Evolutionary conservation across 345 rosid genomes (phyloP).

Genomic region (Syzygium oleosum): DNA sequence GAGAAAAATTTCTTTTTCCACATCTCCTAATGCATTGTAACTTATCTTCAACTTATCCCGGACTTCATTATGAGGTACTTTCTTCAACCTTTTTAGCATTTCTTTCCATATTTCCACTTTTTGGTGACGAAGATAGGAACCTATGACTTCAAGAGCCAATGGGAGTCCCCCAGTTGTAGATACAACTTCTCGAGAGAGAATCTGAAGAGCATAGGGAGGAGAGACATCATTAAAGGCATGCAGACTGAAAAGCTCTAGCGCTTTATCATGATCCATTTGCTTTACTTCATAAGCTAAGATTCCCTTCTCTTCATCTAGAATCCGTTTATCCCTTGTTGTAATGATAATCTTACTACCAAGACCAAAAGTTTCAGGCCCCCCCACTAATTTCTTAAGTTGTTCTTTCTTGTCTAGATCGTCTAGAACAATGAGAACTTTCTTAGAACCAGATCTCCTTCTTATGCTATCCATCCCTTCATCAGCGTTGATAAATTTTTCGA

Average conservation of each 20-base stretch:
- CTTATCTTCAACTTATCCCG: not conserved
- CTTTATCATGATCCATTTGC: not conserved
- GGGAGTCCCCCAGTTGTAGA: not conserved
- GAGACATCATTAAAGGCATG: rapidly evolving
- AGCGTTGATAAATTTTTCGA: rapidly evolving
- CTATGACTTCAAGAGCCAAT: not conserved
- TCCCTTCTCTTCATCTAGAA: not conserved
- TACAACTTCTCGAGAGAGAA: not conserved
- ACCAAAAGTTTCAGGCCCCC: rapidly evolving
- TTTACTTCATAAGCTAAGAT: not conserved
- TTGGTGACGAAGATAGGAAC: not conserved
- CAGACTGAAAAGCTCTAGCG: not conserved
- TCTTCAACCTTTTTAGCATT: not conserved
- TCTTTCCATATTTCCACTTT: not conserved
- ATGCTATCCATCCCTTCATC: not conserved
- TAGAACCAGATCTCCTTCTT: not conserved
- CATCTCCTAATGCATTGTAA: rapidly evolving
- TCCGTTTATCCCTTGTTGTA: rapidly evolving
- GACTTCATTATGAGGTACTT: not conserved
- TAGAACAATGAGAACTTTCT: not conserved
- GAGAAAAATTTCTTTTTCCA: not conserved
- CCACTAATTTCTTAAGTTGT: not conserved
- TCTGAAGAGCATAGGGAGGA: not conserved
- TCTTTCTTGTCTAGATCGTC: not conserved
- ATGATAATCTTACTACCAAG: not conserved